Evolutionary conservation across 148 eudicot species (phyloP).

Genomic region (Vaccinium myrtillus): DNA sequence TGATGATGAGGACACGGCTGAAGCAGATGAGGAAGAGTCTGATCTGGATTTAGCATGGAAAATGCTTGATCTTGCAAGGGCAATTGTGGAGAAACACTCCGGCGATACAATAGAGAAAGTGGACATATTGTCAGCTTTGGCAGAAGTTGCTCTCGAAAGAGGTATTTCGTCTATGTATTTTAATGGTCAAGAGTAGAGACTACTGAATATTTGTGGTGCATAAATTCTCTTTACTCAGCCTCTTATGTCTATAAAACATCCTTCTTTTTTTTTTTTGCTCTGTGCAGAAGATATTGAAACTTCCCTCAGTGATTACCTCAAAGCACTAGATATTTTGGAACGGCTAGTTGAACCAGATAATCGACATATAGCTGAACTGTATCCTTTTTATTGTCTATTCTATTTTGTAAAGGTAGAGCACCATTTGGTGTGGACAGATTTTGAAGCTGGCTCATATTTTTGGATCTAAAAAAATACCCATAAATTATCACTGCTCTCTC

Average conservation of each 20-base stretch:
- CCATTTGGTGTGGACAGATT: no score
- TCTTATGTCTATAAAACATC: background rate
- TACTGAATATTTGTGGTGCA: background rate
- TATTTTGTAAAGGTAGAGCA: no score
- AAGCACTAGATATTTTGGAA: conserved; percentile 80
- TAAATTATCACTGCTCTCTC: no score
- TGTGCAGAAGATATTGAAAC: conserved; percentile 90
- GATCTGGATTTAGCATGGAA: conserved; percentile 97
- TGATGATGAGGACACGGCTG: conserved; percentile 52
- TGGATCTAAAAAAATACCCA: no score
- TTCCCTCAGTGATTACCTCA: conserved; percentile 82
- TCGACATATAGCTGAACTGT: conserved; percentile 86
- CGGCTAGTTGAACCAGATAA: conserved; percentile 80
- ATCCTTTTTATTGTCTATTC: conserved; percentile 43
- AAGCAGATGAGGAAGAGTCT: conserved; percentile 90
- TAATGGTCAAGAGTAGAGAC: conserved; percentile 1
- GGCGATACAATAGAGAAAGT: conserved; percentile 76
- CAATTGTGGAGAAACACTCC: conserved; percentile 73
- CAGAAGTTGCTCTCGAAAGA: conserved; percentile 96
- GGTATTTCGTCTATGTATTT: conserved; percentile 36
- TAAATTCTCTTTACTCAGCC: background rate
- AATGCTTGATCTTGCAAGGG: conserved; percentile 95
- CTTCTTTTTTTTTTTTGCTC: conserved; percentile 10
- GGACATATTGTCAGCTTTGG: conserved; percentile 85
- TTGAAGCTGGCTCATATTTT: background rate